Evolutionary conservation across 2,329 filamentous ascomycete species (phyloP).

Genomic region (Botrytis deweyae): DNA sequence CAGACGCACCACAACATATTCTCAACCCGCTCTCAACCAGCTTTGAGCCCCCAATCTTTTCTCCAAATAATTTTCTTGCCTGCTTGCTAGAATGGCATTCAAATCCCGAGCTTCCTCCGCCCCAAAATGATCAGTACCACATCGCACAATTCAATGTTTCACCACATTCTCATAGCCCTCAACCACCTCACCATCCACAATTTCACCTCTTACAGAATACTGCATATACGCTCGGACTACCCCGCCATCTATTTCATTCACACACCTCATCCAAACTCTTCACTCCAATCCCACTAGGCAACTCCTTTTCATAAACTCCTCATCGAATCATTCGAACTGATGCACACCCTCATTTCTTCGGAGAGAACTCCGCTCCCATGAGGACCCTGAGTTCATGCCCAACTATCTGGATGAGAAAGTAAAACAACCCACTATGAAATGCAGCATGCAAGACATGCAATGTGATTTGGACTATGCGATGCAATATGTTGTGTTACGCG

Average conservation of each 20-base stretch:
- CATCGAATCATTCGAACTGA: neutral
- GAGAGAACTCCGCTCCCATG: neutral
- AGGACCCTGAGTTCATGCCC: neutral
- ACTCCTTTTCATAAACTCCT: neutral
- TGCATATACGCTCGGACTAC: neutral
- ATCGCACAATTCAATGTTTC: slow-evolving; percentile 8
- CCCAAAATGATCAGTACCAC: neutral
- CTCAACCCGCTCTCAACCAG: neutral
- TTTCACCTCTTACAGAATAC: neutral
- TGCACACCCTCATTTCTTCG: neutral
- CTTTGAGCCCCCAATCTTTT: neutral
- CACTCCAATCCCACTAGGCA: neutral
- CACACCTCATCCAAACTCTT: neutral
- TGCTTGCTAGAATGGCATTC: neutral
- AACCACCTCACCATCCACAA: neutral
- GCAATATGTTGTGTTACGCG: neutral
- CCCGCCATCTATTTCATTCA: neutral
- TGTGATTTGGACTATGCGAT: neutral
- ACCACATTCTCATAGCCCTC: neutral
- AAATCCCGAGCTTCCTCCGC: neutral
- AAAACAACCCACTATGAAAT: neutral
- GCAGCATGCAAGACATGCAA: neutral
- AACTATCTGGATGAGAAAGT: neutral
- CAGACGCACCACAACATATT: neutral
- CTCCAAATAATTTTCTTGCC: too few species aligned